Evolutionary conservation across 805 yeast species (phyloP).

Genomic region (Metschnikowia bowlesiae): DNA sequence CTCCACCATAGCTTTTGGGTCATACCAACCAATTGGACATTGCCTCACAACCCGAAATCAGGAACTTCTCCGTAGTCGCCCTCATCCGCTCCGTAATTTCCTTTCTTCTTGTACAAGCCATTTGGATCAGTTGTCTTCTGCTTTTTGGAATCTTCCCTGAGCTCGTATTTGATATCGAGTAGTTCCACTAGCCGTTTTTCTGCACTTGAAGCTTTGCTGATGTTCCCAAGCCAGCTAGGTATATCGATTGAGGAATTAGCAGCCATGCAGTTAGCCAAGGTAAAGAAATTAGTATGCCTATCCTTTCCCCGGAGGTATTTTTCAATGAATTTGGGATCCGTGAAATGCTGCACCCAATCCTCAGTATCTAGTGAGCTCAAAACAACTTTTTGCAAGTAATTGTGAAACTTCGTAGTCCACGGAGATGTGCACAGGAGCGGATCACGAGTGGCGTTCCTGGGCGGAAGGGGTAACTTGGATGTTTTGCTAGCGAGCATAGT

Average conservation of each 20-base stretch:
- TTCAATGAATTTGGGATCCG: slow-evolving; percentile 11
- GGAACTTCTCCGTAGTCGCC: slow-evolving; percentile 23
- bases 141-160: slow-evolving; percentile 18
- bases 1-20: not conserved
- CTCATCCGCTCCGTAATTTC: slow-evolving; percentile 24
- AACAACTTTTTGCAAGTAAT: slow-evolving; percentile 8
- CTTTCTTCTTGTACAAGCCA: slow-evolving; percentile 9
- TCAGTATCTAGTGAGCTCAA: slow-evolving; percentile 8
- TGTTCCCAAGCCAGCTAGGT: slow-evolving; percentile 16
- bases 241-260: slow-evolving; percentile 14
- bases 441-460: slow-evolving; percentile 5
- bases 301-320: slow-evolving; percentile 17
- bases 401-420: slow-evolving; percentile 24
- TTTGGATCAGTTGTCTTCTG: slow-evolving; percentile 5
- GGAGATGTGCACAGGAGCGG: slow-evolving; percentile 30
- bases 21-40: not conserved
- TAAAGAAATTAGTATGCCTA: slow-evolving; percentile 28
- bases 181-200: slow-evolving; percentile 22
- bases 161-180: slow-evolving; percentile 22
- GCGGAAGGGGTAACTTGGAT: slow-evolving; percentile 16
- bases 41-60: slow-evolving; percentile 19
- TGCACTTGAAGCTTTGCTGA: slow-evolving; percentile 4
- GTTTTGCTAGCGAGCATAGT: slow-evolving; percentile 15
- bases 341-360: slow-evolving; percentile 7
- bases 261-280: slow-evolving; percentile 24